Conservation (phyloP, 352 stramenopile genomes). For the Globisporangium camurandrum region DNA sequence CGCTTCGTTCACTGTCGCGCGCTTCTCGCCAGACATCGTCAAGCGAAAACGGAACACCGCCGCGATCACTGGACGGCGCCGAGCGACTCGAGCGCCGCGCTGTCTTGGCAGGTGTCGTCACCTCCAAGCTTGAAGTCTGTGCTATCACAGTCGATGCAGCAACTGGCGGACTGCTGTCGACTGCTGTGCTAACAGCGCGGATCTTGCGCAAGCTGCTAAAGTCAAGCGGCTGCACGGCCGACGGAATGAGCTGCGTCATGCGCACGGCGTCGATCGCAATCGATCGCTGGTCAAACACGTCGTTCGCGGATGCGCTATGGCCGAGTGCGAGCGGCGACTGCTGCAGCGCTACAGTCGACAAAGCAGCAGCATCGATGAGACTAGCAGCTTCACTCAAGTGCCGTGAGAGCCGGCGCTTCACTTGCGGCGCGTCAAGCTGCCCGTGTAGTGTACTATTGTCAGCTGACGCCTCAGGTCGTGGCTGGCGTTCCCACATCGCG, state of each 20-base stretch:
- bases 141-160: too few species aligned
- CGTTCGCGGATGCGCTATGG: neutral
- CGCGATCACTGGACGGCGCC: neutral
- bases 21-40: conserved; percentile 11
- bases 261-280: conserved; percentile 5
- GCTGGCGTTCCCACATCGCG: neutral
- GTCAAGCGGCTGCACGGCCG: conserved; percentile 8
- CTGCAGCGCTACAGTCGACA: neutral
- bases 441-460: neutral
- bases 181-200: neutral
- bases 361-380: neutral
- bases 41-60: conserved; percentile 4
- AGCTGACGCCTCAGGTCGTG: neutral
- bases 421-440: neutral
- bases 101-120: too few species aligned
- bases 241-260: conserved; percentile 8
- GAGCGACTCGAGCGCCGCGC: neutral
- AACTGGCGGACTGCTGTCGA: neutral
- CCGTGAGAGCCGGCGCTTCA: neutral
- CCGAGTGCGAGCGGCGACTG: neutral
- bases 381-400: conserved; percentile 1
- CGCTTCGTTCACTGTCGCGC: neutral
- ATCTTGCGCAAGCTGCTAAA: conserved; percentile 11
- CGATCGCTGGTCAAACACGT: neutral
- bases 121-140: too few species aligned